These are phyloP conservation scores for Colletotrichum simmondsii DNA, from an alignment of 2,329 filamentous ascomycete species.

Conservation along the genomic window DNA sequence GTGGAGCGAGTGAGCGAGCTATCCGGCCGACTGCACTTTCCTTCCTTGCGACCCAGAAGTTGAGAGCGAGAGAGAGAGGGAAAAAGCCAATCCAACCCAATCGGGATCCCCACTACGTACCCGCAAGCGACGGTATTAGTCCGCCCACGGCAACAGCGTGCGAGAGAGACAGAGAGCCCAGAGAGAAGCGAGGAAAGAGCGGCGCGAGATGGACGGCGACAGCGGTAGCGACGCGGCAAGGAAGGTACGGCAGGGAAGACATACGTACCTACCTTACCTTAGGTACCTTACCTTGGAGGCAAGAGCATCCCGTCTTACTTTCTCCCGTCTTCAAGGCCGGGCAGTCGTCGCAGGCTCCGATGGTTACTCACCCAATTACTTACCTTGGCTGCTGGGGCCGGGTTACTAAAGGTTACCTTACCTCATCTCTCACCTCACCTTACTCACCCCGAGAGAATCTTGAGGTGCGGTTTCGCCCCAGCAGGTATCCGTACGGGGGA, in stretches of 20 bases:
- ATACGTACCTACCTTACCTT: no score
- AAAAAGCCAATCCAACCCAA: slow-evolving; percentile 20
- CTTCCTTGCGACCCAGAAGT: neutral
- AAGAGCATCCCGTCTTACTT: neutral
- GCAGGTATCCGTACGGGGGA: neutral
- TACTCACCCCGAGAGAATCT: neutral
- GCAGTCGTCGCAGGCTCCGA: neutral
- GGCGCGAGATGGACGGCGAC: slow-evolving; percentile 9
- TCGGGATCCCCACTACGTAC: slow-evolving; percentile 24
- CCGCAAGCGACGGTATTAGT: slow-evolving; percentile 29
- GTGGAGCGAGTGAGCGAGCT: slow-evolving; percentile 28
- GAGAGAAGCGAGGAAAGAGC: slow-evolving; percentile 27
- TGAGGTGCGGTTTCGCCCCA: no score
- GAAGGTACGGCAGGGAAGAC: no score
- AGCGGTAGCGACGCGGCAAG: slow-evolving; percentile 25
- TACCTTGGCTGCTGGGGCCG: neutral
- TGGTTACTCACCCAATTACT: neutral
- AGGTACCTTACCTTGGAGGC: no score
- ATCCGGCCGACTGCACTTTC: slow-evolving; percentile 27
- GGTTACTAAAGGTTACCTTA: neutral
- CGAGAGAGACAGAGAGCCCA: neutral
- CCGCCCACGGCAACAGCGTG: slow-evolving; percentile 18
- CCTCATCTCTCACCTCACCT: neutral
- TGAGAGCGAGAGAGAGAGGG: neutral
- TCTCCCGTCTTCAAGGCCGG: neutral